Evolutionary conservation across 176 grass and related monocot species (phyloP).

Genomic region (Hyparrhenia diplandra): DNA sequence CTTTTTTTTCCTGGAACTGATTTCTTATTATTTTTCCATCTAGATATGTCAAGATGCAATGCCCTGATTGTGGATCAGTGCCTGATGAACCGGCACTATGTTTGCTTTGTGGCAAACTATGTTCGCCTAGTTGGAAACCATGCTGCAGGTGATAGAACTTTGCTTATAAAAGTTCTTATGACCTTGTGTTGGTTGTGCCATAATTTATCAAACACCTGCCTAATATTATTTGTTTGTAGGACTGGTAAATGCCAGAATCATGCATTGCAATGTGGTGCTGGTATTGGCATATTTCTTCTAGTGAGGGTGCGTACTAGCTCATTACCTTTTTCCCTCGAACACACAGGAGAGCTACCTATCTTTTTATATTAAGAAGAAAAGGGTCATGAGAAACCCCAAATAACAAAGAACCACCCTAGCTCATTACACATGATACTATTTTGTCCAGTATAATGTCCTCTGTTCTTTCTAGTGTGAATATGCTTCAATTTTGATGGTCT

Average conservation of each 20-base stretch:
- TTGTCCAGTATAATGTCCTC: background rate
- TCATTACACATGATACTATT: slow-evolving; percentile 2
- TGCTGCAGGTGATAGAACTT: slow-evolving; percentile 73
- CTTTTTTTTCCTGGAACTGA: slow-evolving; percentile 14
- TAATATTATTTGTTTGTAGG: slow-evolving; percentile 41
- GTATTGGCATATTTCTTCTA: slow-evolving; percentile 92
- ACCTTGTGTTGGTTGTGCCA: slow-evolving; percentile 11
- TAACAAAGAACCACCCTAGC: background rate
- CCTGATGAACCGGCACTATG: slow-evolving; percentile 93
- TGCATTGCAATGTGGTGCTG: slow-evolving; percentile 76
- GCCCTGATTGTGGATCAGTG: slow-evolving; percentile 66
- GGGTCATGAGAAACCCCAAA: background rate
- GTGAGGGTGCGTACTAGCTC: slow-evolving; percentile 70
- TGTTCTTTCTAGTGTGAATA: background rate
- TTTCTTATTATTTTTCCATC: background rate
- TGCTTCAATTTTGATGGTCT: slow-evolving; percentile 22
- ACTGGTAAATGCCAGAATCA: slow-evolving; percentile 81
- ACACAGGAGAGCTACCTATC: background rate
- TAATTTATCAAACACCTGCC: slow-evolving; percentile 18
- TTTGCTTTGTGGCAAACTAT: slow-evolving; percentile 86
- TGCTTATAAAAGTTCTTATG: slow-evolving; percentile 13
- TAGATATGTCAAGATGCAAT: slow-evolving; percentile 90
- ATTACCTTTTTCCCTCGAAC: background rate
- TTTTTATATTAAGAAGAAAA: background rate
- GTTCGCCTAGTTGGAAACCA: slow-evolving; percentile 82